Evolutionary conservation across 2,329 filamentous ascomycete species (phyloP).

Genomic region (Alternaria triticina): DNA sequence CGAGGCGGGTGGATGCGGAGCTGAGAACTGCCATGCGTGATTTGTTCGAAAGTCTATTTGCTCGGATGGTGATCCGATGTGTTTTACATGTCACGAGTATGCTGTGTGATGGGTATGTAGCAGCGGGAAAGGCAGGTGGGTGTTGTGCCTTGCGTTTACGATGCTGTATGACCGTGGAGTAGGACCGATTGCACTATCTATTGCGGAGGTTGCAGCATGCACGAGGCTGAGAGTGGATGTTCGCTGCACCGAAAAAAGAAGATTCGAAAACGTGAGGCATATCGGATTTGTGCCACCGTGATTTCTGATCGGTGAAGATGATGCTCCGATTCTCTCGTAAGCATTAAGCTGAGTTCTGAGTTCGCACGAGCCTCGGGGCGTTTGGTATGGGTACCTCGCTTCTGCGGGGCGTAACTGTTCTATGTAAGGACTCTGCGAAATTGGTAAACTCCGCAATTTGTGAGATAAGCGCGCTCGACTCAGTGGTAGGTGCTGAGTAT

Average conservation of each 20-base stretch:
- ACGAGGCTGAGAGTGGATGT: conserved; percentile 10
- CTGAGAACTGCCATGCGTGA: background rate
- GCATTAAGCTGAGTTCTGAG: conserved; percentile 15
- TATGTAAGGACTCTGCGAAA: background rate
- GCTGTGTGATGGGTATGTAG: background rate
- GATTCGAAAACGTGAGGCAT: conserved; percentile 9
- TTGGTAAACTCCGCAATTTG: conserved; percentile 14
- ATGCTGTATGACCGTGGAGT: conserved; percentile 13
- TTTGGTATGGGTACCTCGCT: background rate
- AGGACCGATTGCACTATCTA: conserved; percentile 9
- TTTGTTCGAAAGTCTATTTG: background rate
- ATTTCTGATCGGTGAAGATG: conserved; percentile 22
- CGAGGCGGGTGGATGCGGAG: background rate
- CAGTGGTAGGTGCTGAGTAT: conserved; percentile 5
- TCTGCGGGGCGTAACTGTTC: conserved; percentile 1
- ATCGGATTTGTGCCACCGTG: conserved; percentile 25
- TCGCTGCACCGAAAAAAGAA: background rate
- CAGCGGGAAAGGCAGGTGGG: background rate
- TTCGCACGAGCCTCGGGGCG: background rate
- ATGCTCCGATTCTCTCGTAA: background rate
- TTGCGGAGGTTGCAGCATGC: conserved; percentile 6
- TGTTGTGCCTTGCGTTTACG: conserved; percentile 17
- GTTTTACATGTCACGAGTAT: background rate
- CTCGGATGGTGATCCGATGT: background rate
- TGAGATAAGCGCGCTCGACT: conserved; percentile 18